Evolutionary conservation across 2,329 filamentous ascomycete species (phyloP), one percentile per base, ranked within the genome.

Genomic region (Amphichorda felina): DNA sequence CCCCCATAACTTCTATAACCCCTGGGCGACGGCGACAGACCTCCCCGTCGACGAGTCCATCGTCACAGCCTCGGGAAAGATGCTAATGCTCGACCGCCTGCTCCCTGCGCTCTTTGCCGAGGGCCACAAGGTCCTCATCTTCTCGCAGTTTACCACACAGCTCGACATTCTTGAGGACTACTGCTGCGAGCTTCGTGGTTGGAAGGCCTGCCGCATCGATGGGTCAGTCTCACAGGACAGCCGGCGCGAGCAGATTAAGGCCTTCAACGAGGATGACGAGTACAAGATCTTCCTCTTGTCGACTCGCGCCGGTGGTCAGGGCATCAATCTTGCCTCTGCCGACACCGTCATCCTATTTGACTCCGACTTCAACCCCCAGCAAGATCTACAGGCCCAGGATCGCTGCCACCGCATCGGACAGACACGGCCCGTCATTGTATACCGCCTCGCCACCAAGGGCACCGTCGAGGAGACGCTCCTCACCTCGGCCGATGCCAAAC

Each of bases 1-100:
- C 1, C 91, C 91, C 0, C 88, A 95, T 57, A 94, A 95, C 51
- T 96, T 98, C 55, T 96, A 94, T 59, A 93, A 87, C 52, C 89
- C 91, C 0, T 96, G 89, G 73, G 67, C 72, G 0, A 64, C 66
- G 5, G 68, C 73, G 13, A 66, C 70, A 2, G 69, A 71, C 5
- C 55, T 70, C 0, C 63, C 71, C 0, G 63, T 86, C 0, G 87
- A 96, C 48, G 82, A 93, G 50, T 80, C 72, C 1, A 72, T 98
- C 5, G 74, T 98, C 24, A 89, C 82, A 0, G 76, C 84, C 0
- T 94, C 87, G 0, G 91, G 91, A 11, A 98, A 98, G 55, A 95
- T 98, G 86, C 72, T 95, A 2, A 72, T 98, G 1, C 72, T 98
- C 0, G 91, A 98, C 53, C 77, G 86, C 0, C 69, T 98, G 0